These are phyloP conservation scores for Caryopteris hybrid DNA, from an alignment of 305 asterid species.

Conservation along the genomic window DNA sequence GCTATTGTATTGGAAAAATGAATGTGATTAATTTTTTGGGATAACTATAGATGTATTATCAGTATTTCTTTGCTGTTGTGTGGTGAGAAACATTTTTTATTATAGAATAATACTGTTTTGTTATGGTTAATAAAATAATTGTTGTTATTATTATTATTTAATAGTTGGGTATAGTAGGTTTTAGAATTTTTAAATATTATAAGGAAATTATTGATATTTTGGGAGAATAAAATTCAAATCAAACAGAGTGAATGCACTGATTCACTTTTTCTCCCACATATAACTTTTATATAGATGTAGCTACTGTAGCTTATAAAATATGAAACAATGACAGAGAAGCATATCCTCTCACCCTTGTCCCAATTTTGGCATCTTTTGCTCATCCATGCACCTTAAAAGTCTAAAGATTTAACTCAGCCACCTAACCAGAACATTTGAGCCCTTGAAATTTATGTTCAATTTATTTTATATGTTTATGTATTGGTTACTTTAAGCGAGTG, in stretches of 20 bases:
- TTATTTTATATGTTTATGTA: not conserved
- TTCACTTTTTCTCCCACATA: not conserved
- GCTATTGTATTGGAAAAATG: too few relatives aligned
- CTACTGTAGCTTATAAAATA: not conserved
- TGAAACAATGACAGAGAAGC: not conserved
- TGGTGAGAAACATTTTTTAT: too few relatives aligned
- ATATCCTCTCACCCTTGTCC: not conserved
- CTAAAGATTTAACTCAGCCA: not conserved
- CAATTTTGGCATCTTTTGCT: not conserved
- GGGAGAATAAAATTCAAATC: not conserved
- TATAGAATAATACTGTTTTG: not conserved
- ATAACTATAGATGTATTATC: too few relatives aligned
- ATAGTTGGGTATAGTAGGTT: not conserved
- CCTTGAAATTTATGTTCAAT: not conserved
- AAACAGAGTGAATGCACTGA: not conserved
- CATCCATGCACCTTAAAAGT: not conserved
- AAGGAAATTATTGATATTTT: not conserved
- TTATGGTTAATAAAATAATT: not conserved
- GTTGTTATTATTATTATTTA: not conserved
- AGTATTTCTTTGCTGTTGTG: too few relatives aligned
- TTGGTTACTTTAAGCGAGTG: constrained; percentile 9
- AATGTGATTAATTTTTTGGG: too few relatives aligned
- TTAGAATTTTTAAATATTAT: not conserved
- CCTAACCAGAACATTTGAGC: not conserved
- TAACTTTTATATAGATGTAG: not conserved